Evolutionary conservation across 768 basidiomycete genomes (phyloP), one percentile per base, ranked within the genome.

Genomic region (Rhizopogon vinicolor): DNA sequence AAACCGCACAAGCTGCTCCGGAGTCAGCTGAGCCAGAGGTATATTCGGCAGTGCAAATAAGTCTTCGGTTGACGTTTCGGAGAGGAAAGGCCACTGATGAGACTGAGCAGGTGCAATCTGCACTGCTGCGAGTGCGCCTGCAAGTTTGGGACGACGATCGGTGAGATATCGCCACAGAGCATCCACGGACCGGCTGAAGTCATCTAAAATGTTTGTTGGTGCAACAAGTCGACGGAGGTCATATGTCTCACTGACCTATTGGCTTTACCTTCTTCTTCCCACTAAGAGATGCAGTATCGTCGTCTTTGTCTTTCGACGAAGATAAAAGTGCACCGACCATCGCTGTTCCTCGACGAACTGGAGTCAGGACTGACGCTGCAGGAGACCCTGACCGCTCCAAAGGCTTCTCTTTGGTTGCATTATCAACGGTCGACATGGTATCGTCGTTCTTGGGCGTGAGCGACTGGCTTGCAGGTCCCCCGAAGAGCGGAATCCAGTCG

Each of bases 141-240:
- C 79, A 39, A 98, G 78, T 65, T 95, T 94, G 10, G 91, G 93
- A 12, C 97, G 84, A 10, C 92, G 84, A 63, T 97, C 93, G 2
- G 92, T 84, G 7, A 98, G 82, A 67, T 93, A 98, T 10, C 87
- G 82, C 59, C 93, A 79, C 5, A 99, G 80, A 0, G 89, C 87
- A 67, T 98, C 94, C n/a, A 96, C 75, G 2, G 95, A 89, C 19
- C 82, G 80, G 46, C 78, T 77, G 54, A 80, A 75, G 31, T 85
- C 81, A 59, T 86, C 89, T 86, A 57, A 18, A 55, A 25, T 29
- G 25, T 40, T 57, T 48, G 39, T 12, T 45, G n/a, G n/a, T 45
- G 14, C 42, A n/a, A 54, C 12, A n/a, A 44, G 29, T 3, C 13
- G 18, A 25, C 2, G 40, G 50, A 5, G 13, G 56, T 37, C 31